Evolutionary conservation across 139 green algal genomes (phyloP).

Genomic region (Medakamo hakoo): DNA sequence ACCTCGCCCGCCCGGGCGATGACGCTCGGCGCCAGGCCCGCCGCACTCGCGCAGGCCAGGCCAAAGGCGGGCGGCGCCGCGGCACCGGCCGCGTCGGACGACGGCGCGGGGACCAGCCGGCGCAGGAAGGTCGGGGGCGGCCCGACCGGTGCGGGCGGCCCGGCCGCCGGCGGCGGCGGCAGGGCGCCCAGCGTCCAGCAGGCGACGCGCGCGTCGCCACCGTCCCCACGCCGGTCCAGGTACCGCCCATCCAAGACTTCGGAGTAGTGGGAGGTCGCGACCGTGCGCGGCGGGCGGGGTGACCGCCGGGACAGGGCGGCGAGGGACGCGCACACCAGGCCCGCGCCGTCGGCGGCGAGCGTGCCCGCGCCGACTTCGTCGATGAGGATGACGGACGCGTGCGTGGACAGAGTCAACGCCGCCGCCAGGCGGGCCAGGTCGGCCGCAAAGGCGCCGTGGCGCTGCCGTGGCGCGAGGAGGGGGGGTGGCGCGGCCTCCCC

Average conservation of each 20-base stretch:
- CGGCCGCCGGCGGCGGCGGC: no score
- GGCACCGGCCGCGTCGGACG: no score
- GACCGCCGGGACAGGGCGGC: slow-evolving; percentile 5
- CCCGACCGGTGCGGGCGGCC: no score
- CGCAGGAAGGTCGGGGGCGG: no score
- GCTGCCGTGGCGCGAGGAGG: not conserved
- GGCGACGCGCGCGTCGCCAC: not conserved
- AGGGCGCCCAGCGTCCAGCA: not conserved
- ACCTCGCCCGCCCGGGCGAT: not conserved
- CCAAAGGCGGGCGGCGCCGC: not conserved
- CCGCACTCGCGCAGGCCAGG: not conserved
- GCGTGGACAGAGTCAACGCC: slow-evolving; percentile 6
- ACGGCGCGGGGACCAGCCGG: no score
- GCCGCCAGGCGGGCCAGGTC: not conserved
- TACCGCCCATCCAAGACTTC: not conserved
- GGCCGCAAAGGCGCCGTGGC: not conserved
- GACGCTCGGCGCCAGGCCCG: not conserved
- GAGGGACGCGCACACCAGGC: slow-evolving; percentile 34
- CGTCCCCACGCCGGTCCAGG: not conserved
- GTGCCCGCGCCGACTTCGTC: slow-evolving; percentile 69
- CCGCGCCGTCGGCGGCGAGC: slow-evolving; percentile 55
- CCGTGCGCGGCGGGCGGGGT: not conserved
- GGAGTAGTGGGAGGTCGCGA: not conserved
- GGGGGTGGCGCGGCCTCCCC: not conserved
- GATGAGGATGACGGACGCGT: slow-evolving; percentile 48